Conservation (phyloP, 257 asterid species). For the Solanum rostratum region DNA sequence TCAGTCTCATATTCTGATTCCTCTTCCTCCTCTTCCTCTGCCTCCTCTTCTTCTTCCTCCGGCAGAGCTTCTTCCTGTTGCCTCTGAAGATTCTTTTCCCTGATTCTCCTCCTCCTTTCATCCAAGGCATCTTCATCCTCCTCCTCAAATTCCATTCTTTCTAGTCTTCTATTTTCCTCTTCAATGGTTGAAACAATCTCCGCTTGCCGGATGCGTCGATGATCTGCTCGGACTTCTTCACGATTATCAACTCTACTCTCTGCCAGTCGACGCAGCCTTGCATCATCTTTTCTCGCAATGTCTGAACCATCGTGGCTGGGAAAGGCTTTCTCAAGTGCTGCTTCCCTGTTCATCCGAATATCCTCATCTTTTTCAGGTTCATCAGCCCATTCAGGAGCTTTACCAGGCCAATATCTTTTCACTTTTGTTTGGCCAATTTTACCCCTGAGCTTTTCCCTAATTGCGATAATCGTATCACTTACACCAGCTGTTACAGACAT, state of each 20-base stretch:
- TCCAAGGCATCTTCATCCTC: constrained; percentile 82
- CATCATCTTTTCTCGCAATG: constrained; percentile 52
- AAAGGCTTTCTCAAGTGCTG: constrained; percentile 53
- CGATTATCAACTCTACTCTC: constrained; percentile 71
- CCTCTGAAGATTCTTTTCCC: constrained; percentile 55
- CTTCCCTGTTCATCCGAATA: constrained; percentile 40
- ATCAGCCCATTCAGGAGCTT: constrained; percentile 97
- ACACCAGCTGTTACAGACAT: constrained; percentile 98
- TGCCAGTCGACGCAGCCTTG: constrained; percentile 80
- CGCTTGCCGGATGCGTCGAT: constrained; percentile 84
- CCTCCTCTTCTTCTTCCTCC: constrained; percentile 74
- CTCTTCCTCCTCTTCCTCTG: constrained; percentile 49
- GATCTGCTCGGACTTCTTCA: constrained; percentile 82
- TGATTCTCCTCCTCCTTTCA: constrained; percentile 66
- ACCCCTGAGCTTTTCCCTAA: constrained; percentile 93
- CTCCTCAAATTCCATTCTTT: constrained; percentile 55
- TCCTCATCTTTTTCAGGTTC: constrained; percentile 72
- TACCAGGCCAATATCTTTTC: constrained; percentile 94
- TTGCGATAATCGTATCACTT: constrained; percentile 66
- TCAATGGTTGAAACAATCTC: constrained; percentile 84
- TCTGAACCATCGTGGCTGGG: constrained; percentile 39
- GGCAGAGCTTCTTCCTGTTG: constrained; percentile 71
- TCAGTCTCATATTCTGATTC: constrained; percentile 87
- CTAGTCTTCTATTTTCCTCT: constrained; percentile 62
- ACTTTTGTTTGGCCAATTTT: constrained; percentile 92